phyloP scores from a whole-genome alignment of 768 basidiomycete species.

The Termitomyces sp. region DNA sequence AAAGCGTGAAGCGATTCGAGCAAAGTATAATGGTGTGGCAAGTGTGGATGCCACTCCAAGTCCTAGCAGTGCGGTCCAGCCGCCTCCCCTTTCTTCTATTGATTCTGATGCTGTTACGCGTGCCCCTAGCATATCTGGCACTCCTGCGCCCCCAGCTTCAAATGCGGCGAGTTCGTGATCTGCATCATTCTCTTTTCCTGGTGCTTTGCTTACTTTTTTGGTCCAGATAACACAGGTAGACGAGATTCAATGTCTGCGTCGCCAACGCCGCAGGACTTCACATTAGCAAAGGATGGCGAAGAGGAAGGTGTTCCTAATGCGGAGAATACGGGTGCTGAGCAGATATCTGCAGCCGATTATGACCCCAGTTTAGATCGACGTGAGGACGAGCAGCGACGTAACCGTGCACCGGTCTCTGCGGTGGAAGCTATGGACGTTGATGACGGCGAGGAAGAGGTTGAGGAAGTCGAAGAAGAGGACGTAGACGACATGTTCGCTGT shows the following conservation, averaged over 20 bases:
- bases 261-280: constrained; percentile 54
- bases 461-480: constrained; percentile 73
- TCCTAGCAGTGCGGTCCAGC: constrained; percentile 70
- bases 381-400: constrained; percentile 75
- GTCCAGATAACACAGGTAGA: constrained; percentile 26
- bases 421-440: constrained; percentile 29
- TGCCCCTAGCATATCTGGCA: constrained; percentile 38
- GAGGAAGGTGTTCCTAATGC: constrained; percentile 39
- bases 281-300: constrained; percentile 61
- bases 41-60: constrained; percentile 48
- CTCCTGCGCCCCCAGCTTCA: constrained; percentile 18
- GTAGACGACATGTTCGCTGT: constrained; percentile 96
- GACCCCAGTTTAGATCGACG: constrained; percentile 72
- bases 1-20: constrained; percentile 70
- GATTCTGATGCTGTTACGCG: constrained; percentile 62
- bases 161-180: constrained; percentile 3
- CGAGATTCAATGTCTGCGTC: constrained; percentile 53
- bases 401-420: constrained; percentile 33
- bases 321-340: constrained; percentile 47
- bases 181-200: constrained; percentile 13
- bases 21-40: constrained; percentile 57
- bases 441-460: constrained; percentile 50
- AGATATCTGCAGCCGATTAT: constrained; percentile 91
- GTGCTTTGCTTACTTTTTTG: neutral
- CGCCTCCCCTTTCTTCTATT: constrained; percentile 52